Conservation (phyloP, 495 filamentous ascomycete genomes). For the Parathielavia hyrcaniae region DNA sequence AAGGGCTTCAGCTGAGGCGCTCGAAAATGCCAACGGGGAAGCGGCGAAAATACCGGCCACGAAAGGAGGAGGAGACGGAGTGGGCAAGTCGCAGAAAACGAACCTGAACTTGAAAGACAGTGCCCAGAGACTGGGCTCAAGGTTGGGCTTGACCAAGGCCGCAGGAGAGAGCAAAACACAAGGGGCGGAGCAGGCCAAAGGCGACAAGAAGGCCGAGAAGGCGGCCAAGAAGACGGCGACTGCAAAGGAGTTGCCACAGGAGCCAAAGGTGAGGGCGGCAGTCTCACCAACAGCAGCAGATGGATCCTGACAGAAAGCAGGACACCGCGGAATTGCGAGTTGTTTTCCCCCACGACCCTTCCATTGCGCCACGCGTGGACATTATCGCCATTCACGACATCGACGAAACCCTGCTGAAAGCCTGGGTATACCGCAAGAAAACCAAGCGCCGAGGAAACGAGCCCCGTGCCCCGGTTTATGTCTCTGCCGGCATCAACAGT, state of each 20-base stretch:
- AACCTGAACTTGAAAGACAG: background rate
- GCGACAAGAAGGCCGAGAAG: background rate
- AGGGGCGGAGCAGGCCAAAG: background rate
- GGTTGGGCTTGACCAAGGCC: background rate
- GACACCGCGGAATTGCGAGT: constrained; percentile 8
- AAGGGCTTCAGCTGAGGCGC: background rate
- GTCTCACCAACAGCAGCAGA: background rate
- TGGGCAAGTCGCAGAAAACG: background rate
- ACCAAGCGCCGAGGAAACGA: constrained; percentile 9
- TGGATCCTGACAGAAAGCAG: background rate
- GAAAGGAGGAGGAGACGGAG: background rate
- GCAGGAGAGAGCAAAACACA: background rate
- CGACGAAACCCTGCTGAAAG: constrained; percentile 15
- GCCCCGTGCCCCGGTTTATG: background rate
- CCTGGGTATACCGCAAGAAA: constrained; percentile 17
- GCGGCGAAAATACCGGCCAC: background rate
- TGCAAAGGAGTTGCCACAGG: background rate
- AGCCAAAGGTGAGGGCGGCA: background rate
- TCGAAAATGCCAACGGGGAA: background rate
- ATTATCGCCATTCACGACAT: constrained; percentile 18
- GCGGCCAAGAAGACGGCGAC: constrained; percentile 2
- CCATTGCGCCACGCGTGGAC: constrained; percentile 13
- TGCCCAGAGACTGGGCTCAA: background rate
- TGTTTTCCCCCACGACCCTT: constrained; percentile 5
- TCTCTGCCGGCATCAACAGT: constrained; percentile 13